Percentiles rank a stretch among this genome's conserved stretches.
phyloP scores from a whole-genome alignment of 164 flowering plant genomes.

The Aristolochia contorta region DNA sequence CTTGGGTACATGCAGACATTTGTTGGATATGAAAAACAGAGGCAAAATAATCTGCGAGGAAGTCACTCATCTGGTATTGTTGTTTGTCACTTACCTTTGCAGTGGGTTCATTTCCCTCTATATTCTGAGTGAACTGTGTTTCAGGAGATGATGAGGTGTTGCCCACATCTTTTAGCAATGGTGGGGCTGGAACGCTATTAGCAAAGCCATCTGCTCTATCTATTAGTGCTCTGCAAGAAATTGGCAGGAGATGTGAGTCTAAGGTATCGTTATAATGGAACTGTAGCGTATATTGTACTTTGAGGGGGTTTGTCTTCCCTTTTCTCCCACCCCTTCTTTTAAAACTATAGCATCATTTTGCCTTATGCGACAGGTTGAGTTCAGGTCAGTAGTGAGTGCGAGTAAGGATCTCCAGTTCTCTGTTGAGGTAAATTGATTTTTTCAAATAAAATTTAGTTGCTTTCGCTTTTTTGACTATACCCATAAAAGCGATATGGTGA shows the following conservation, averaged over 20 bases:
- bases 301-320: not conserved
- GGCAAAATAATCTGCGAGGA: constrained; percentile 21
- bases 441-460: not conserved
- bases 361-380: constrained; percentile 61
- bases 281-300: not conserved
- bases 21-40: constrained; percentile 26
- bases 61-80: constrained; percentile 36
- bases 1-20: constrained; percentile 26
- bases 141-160: constrained; percentile 29
- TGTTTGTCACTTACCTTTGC: not conserved
- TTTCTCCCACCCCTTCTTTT: not conserved
- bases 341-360: constrained; percentile 2
- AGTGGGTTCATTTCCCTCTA: not conserved
- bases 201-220: constrained; percentile 42
- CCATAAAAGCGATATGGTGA: too few species aligned
- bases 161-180: constrained; percentile 22
- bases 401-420: constrained; percentile 78
- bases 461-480: not conserved
- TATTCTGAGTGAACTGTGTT: constrained; percentile 13
- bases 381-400: constrained; percentile 58
- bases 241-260: constrained; percentile 68
- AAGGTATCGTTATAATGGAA: constrained; percentile 39
- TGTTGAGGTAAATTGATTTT: constrained; percentile 57
- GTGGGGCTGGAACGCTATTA: constrained; percentile 39
- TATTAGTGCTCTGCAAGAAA: constrained; percentile 78